phyloP scores from a whole-genome alignment of 1,139 yeast species.

The Lodderomyces elongisporus region DNA sequence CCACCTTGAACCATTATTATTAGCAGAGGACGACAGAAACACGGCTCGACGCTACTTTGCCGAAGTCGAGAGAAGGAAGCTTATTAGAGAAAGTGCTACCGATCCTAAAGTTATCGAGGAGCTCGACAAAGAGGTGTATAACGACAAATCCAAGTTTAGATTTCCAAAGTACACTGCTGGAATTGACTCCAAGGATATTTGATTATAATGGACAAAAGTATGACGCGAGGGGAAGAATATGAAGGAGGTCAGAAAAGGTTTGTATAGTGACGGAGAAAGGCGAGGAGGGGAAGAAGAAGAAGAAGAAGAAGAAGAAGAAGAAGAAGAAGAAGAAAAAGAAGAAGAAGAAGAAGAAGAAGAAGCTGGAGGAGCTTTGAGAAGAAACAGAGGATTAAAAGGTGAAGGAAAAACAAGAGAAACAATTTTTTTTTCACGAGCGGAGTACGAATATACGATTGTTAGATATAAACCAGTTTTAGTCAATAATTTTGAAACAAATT shows the following conservation, averaged over 20 bases:
- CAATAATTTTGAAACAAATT: too few species aligned
- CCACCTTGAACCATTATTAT: slow-evolving; percentile 65
- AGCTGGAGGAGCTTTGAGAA: slow-evolving; percentile 1
- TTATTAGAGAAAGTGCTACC: slow-evolving; percentile 41
- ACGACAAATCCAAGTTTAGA: slow-evolving; percentile 44
- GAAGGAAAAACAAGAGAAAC: too few species aligned
- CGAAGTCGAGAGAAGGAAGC: slow-evolving; percentile 63
- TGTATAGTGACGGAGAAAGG: too few species aligned
- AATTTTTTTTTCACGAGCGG: too few species aligned
- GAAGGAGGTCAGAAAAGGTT: background rate
- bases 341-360: background rate
- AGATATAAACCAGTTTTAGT: too few species aligned
- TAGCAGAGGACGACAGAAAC: slow-evolving; percentile 82
- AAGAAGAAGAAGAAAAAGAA: background rate
- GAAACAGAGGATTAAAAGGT: background rate
- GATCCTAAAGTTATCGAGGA: slow-evolving; percentile 32
- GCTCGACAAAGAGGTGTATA: slow-evolving; percentile 41
- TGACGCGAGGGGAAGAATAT: background rate
- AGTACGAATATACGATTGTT: too few species aligned
- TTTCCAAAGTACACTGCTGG: slow-evolving; percentile 45
- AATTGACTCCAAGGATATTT: slow-evolving; percentile 22
- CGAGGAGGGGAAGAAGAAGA: background rate
- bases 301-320: background rate
- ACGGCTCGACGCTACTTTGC: slow-evolving; percentile 67
- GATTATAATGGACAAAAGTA: too few species aligned